Evolutionary conservation across 768 basidiomycete genomes (phyloP), one percentile per base, ranked within the genome.

Genomic region (Boletus rex-veris): DNA sequence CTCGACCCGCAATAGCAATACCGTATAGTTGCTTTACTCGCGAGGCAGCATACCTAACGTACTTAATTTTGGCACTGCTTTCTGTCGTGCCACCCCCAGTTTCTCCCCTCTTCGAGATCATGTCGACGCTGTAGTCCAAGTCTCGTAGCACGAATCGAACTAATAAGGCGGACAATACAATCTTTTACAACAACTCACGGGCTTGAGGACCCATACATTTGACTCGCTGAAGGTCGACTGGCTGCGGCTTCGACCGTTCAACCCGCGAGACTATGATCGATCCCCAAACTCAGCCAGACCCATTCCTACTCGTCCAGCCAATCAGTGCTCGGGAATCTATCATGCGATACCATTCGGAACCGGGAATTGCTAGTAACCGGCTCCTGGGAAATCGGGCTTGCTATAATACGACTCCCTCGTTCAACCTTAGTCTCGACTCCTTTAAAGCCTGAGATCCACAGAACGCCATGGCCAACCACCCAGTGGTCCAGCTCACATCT

Each of bases 401-500:
- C 15, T 36, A 16, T 36, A 16, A 12, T 36, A 16, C 35, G 35
- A 36, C 15, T 14, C 35, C 35, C 35, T 26, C 24, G 24, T 24
- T 24, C 24, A 24, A 24, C 21, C 21, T 26, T 7, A 8, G 26
- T 28, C 26, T 28, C 26, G 26, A 28, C 26, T 28, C 7, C 7
- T 28, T 28, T 8, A 7, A 28, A 28, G 7, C 7, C 28, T 28
- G 28, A 28, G 28, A 28, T 28, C 7, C 28, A 28, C 28, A 28
- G 33, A 50, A 45, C 48, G 21, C 38, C 46, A 86, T 87, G 88
- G 62, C 75, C 37, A 67, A 75, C 48, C 92, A 92, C 65, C 88
- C 90, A 40, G 76, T 92, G 51, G 77, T 83, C 55, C 81, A 86
- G 52, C 82, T 88, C 62, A 93, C 89, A 24, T 92, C 90, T 2